Base-by-base conservation (phyloP, 805 yeast species). In the Nakazawaea sp. region DNA sequence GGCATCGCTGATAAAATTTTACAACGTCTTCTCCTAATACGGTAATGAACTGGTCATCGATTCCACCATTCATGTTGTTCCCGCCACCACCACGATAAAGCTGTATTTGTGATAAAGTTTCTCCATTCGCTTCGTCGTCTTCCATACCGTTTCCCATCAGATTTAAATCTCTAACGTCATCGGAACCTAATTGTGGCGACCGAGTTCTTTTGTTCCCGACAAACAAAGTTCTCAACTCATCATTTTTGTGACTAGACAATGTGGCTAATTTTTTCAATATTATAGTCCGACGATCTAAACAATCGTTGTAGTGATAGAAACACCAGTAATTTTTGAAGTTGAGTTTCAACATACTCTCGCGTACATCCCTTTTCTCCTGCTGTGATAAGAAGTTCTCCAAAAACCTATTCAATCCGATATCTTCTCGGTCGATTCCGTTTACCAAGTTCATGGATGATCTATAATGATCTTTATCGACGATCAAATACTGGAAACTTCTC, bases 321-420 rank as follows among this genome's bases (percentile, higher is more conserved):
- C 25, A 8, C 40, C 40, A 36, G 27, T 31, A 31, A 10, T 31
- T 32, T 19, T 31, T 36, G 1, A 9, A 35, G 13, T 13, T 36
- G 6, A 16, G 18, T 13, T 31, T 36, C 4, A 31, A 18, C 15
- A 36, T 30, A 11, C 34, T 30, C 18, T 36, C 39, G 5, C 11
- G 12, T 17, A 26, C 16, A 10, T 10, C 16, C 8, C n/a, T 26
- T 11, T 10, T 12, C n/a, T 13, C 7, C 6, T 10, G 13, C 13
- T 26, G 16, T 10, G 7, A 10, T 26, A 26, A 6, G 16, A 12
- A 12, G n/a, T 26, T 26, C 15, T 6, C 16, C 16, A 26, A 8
- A 12, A 8, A 26, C 8, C n/a, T 10, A 13, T 13, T 26, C 16
- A 26, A 13, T 12, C n/a, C 15, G 28, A 13, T 26, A 7, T 12